Conservation (phyloP, 2,329 filamentous ascomycete species). For the Colletotrichum caudatum region DNA sequence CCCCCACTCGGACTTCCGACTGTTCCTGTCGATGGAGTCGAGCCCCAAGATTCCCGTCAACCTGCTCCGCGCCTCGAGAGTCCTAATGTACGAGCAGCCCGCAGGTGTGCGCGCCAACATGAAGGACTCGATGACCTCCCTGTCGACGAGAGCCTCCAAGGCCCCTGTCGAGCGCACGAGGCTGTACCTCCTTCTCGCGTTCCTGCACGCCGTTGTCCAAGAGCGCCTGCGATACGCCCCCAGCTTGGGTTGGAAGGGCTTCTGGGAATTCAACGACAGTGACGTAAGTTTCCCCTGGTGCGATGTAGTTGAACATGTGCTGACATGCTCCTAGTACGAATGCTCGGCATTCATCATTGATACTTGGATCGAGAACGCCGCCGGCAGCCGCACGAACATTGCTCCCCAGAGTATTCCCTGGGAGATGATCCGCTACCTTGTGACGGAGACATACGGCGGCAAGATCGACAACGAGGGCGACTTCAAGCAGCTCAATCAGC, state of each 20-base stretch:
- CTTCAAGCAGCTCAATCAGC: slow-evolving; percentile 76
- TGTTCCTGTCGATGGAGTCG: slow-evolving; percentile 98
- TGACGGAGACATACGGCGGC: slow-evolving; percentile 96
- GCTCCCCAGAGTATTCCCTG: slow-evolving; percentile 94
- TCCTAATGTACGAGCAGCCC: slow-evolving; percentile 98
- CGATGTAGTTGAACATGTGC: slow-evolving; percentile 42
- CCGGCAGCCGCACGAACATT: slow-evolving; percentile 89
- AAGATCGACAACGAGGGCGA: slow-evolving; percentile 95
- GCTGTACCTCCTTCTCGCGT: slow-evolving; percentile 90
- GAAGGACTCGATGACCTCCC: slow-evolving; percentile 92
- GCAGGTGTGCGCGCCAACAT: slow-evolving; percentile 97
- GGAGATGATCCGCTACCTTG: slow-evolving; percentile 91
- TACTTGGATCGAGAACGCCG: slow-evolving; percentile 87
- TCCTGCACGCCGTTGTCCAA: slow-evolving; percentile 95
- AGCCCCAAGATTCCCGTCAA: slow-evolving; percentile 98
- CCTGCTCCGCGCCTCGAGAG: slow-evolving; percentile 88
- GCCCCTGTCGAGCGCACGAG: slow-evolving; percentile 91
- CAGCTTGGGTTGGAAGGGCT: slow-evolving; percentile 94
- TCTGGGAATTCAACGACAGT: slow-evolving; percentile 99
- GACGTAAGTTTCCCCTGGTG: slow-evolving; percentile 75
- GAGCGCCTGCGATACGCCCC: slow-evolving; percentile 95
- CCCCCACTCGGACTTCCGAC: slow-evolving; percentile 89
- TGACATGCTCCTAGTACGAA: slow-evolving; percentile 76
- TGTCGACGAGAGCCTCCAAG: slow-evolving; percentile 81
- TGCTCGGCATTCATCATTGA: slow-evolving; percentile 97